Base-by-base conservation (phyloP, 1,139 yeast genomes). In the Lodderomyces margitis region DNA sequence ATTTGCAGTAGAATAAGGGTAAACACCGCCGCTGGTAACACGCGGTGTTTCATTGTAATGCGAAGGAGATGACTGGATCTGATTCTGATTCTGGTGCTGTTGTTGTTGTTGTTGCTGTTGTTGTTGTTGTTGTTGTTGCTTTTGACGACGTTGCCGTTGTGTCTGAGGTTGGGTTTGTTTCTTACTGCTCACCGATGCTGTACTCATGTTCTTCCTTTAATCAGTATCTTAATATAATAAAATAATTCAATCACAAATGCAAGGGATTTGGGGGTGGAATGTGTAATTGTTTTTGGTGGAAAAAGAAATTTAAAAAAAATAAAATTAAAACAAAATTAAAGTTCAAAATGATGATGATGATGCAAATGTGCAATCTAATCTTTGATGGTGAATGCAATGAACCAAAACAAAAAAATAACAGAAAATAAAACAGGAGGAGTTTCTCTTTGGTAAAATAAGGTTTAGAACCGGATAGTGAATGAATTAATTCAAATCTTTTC, bases 231-330 rank as follows among this genome's bases (percentile, higher is more conserved):
- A 11, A 28, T 15, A 28, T 15, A 27, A 12, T 15, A 28, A 6
- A 28, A 15, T 15, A 25, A 5, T 25, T 5, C 12, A 28, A 9
- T 28, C 32, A 28, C 32, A 28, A 32, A 32, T 32, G 24, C 24
- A 20, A n/a, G 35, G 32, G 27, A 12, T 10, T 9, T 11, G 23
- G 32, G 27, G 27, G 11, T 9, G 27, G 23, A 34, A 34, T 34
- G 37, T 34, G 37, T 17, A 34, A 34, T 30, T 34, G 37, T 16
- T 34, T n/a, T 33, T 33, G 36, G 37, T 23, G 28, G 14, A 34
- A 34, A 32, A 12, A 20, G 6, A 11, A 19, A n/a, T n/a, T n/a
- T n/a, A 10, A 32, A 19, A 32, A 32, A 3, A 32, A 12, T 28
- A 15, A 28, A 12, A 12, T 16, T 6, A n/a, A n/a, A n/a, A 12